Base-by-base conservation (phyloP, 176 grass and related monocot species). In the Panicum miliaceum region DNA sequence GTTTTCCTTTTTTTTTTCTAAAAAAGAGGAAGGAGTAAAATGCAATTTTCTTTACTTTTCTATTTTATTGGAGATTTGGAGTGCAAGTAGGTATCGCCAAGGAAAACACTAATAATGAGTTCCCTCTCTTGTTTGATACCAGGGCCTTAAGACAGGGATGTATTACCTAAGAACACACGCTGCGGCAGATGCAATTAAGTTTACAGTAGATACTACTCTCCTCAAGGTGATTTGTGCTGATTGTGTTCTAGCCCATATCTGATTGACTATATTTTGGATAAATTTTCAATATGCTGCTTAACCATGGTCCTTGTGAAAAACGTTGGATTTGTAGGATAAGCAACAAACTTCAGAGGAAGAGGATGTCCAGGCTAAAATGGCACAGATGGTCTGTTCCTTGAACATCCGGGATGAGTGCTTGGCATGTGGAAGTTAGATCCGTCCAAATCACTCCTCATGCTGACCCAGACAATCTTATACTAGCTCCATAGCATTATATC, bases 81-180 rank as follows among this genome's bases (percentile, higher is more conserved):
- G 37, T 42, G 20, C 20, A 25, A 10, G 18, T 57, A n/a, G n/a
- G 20, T 43, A 12, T 46, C 40, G 12, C 12, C 68, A 71, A 45
- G 38, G 67, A 41, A 69, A 69, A 25, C 41, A 14, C 22, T 26
- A 43, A 46, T 46, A 15, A 27, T 71, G 13, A 71, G 14, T 47
- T 46, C 42, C 8, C 45, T 27, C 42, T 82, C 58, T 85, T 92
- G 52, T 38, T 74, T 26, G 45, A 78, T 87, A 46, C 10, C 22
- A 99, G 96, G 96, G 96, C 69, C 84, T 99, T 20, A 99, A 99
- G 90, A 99, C 96, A 84, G 96, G 96, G 27, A 99, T 99, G 96
- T 99, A 99, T 81, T 99, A 99, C 77, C 80, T 99, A 43, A 83
- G 96, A 81, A 96, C 96, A 35, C 86, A 93, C 43, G 91, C 91